Evolutionary conservation across 805 yeast species (phyloP).

Genomic region (Starmerella ratchasimensis): DNA sequence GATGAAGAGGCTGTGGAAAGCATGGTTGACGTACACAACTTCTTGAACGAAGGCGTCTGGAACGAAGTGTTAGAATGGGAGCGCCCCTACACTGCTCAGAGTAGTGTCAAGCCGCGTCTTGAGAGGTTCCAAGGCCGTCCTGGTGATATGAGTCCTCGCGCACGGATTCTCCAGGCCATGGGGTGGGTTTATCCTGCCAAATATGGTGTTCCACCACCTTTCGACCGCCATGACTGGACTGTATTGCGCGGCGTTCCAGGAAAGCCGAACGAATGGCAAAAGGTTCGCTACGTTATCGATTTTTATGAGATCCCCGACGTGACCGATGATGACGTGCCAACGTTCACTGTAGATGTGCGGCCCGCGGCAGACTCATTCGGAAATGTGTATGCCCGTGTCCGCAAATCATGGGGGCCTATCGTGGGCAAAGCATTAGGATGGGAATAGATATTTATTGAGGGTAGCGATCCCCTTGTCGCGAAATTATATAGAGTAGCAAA

Average conservation of each 20-base stretch:
- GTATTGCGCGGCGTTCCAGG: constrained; percentile 47
- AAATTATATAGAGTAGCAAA: neutral
- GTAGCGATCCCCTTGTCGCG: neutral
- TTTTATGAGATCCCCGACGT: constrained; percentile 94
- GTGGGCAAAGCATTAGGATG: constrained; percentile 63
- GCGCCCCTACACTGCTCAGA: constrained; percentile 42
- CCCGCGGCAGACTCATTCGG: constrained; percentile 71
- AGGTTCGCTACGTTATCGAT: constrained; percentile 86
- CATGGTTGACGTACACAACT: constrained; percentile 96
- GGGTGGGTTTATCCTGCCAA: constrained; percentile 58
- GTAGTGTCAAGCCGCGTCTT: constrained; percentile 57
- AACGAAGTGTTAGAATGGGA: constrained; percentile 89
- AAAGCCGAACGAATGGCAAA: constrained; percentile 34
- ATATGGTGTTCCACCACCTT: constrained; percentile 72
- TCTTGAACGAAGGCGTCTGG: constrained; percentile 97
- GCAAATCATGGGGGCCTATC: constrained; percentile 51
- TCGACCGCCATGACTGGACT: constrained; percentile 98
- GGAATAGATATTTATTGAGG: constrained; percentile 1
- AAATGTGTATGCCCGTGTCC: constrained; percentile 54
- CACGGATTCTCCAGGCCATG: constrained; percentile 49
- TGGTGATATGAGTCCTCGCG: constrained; percentile 73
- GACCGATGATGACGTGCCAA: constrained; percentile 46
- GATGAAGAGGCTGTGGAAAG: constrained; percentile 92
- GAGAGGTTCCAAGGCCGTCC: constrained; percentile 87
- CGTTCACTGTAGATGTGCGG: constrained; percentile 84